Base-by-base conservation (phyloP, 441 rosid genomes). In the Populus hybrid region DNA sequence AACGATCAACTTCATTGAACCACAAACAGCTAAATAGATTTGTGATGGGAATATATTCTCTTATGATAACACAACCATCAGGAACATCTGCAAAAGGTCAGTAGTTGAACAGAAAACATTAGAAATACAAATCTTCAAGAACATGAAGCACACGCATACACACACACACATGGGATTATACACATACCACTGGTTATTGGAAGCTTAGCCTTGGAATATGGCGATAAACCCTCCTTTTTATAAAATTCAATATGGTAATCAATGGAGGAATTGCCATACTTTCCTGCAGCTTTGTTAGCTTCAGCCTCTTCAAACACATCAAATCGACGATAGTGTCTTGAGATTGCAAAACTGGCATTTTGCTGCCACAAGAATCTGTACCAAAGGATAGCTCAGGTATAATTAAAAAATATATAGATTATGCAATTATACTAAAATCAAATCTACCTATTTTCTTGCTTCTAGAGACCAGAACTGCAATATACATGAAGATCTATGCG, bases 1-100 rank as follows among this genome's bases (percentile, higher is more conserved):
- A 94, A 12, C 95, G 87, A 77, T 91, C 95, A 14, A 94, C 98
- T 86, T 94, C 98, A 66, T 92, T 92, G 89, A 92, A 94, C 98
- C 98, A 94, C 12, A 91, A 83, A 83, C 98, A 94, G 23, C 91
- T 82, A 82, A 92, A 90, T 61, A 92, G 88, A 79, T 91, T 92
- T 35, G 93, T 87, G 69, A 92, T 87, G 3, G 94, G 95, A 72
- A 87, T 84, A 82, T 94, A 93, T 77, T 92, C 97, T 78, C 86
- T 89, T 69, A 94, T 87, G 79, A 94, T 85, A 24, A 90, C 93
- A 73, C 98, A 94, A 4, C 98, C 98, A 82, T 94, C 98, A 23
- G 98, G 98, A 85, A 94, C 98, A 87, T 94, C 98, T 92, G 91
- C 79, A 81, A 67, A 71, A 80, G 76, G 64, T 12, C 75, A 68